These are phyloP conservation scores for Pichia sp. DNA, from an alignment of 1,139 yeast species.

Conservation along the genomic window DNA sequence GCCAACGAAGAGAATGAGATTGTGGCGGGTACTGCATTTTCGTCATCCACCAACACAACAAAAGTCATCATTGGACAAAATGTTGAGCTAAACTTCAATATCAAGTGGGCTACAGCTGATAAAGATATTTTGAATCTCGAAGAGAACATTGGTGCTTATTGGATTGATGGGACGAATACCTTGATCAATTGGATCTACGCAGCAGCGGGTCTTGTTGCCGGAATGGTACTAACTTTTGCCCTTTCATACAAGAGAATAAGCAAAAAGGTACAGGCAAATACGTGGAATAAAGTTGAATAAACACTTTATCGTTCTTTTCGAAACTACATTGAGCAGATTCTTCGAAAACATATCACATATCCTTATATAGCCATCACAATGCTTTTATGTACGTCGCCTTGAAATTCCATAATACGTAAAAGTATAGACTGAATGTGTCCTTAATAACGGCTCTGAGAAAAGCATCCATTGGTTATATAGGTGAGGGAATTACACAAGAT, in stretches of 20 bases:
- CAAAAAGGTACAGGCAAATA: conserved; percentile 15
- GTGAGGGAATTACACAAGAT: no score
- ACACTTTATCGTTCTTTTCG: no score
- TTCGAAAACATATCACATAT: no score
- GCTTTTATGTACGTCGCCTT: no score
- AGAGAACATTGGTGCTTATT: conserved; percentile 8
- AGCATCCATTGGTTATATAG: not conserved
- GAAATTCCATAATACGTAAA: no score
- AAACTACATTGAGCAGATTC: no score
- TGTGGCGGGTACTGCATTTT: conserved; percentile 50
- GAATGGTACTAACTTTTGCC: conserved; percentile 10
- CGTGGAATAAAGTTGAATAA: conserved; percentile 21
- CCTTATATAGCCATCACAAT: no score
- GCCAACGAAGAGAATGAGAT: conserved; percentile 24
- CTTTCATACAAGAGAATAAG: conserved; percentile 14
- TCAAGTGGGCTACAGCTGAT: conserved; percentile 42
- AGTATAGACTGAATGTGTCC: conserved; percentile 9
- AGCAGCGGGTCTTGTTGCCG: conserved; percentile 7
- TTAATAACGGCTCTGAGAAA: not conserved
- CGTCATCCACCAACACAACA: conserved; percentile 57
- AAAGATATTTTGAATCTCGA: conserved; percentile 3
- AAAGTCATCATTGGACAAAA: conserved; percentile 61
- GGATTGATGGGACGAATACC: conserved; percentile 4
- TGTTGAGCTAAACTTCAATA: conserved; percentile 50
- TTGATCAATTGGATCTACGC: conserved; percentile 6